Evolutionary conservation across 2,329 filamentous ascomycete genomes (phyloP), one percentile per base, ranked within the genome.

Genomic region (Stromatinia cepivora): DNA sequence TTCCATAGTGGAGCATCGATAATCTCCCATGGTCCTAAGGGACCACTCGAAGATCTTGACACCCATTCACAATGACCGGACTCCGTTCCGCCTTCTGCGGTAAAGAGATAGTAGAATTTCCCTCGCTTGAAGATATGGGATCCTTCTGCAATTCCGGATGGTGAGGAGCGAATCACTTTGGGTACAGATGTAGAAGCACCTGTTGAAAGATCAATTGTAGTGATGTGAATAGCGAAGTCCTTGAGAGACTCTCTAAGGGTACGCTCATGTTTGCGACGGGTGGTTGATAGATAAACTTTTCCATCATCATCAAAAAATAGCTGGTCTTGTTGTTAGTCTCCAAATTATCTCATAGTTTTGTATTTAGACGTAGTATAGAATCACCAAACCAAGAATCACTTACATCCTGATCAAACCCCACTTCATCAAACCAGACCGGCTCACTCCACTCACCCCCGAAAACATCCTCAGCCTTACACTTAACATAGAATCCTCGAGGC

Each of bases 241-340:
- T 56, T 58, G 45, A 61, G 42, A 22, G 46, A 22, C 1, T 48
- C 10, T 15, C 15, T 1, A 22, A 25, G n/a, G 13, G 65, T 67
- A 22, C 65, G 65, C 34, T 58, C 54, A 36, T 48, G 65, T 3
- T 28, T 67, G 28, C 65, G 65, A 31, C 65, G 45, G 13, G 65
- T 57, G 53, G 65, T 67, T 11, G 65, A 67, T 10, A 67, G 42
- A 69, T 87, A 88, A 0, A 82, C 79, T 69, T 81, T 84, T 1
- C 85, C 86, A 59, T 88, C 82, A 0, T 82, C 81, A 63, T 88
- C 84, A 83, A 85, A 88, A 73, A 86, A 85, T 6, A 67, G 54
- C 65, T 67, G 20, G 17, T 5, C 22, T 25, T 17, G 13, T 10
- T 13, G 4, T 66, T 20, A 63, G 59, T 20, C 1, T n/a, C 7